Evolutionary conservation across 2,329 filamentous ascomycete genomes (phyloP), one percentile per base, ranked within the genome.

Genomic region (Aureobasidium lini): DNA sequence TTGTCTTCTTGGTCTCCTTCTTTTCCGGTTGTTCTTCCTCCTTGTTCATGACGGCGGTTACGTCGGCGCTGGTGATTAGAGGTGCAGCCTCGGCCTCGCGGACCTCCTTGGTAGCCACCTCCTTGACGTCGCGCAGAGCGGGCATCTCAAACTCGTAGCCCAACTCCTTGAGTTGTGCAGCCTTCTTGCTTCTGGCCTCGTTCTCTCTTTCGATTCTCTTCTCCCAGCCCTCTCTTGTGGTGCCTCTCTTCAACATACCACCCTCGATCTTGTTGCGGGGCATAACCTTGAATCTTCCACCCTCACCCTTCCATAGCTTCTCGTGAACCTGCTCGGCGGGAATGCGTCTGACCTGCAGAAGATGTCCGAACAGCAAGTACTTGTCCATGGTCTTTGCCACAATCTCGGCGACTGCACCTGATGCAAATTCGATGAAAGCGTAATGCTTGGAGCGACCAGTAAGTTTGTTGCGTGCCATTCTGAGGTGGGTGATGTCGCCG

Each of bases 351-450:
- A 92, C 93, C 75, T 95, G 93, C 66, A 99, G 80, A 63, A 97
- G 88, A 72, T 96, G 93, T 6, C 90, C 90, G 72, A 96, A 97
- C 70, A 99, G 82, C 40, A 97, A 84, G 75, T 99, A 99, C 76
- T 92, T 95, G 79, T 96, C 85, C 94, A 99, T 99, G 23, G 94
- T 96, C 76, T 91, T 89, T 52, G 90, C 87, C 32, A 95, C 93
- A 66, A 97, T 91, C 68, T 90, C 87, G 40, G 94, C 93, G n/a
- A 91, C 89, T 60, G 90, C 86, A 36, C 80, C 77, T 6, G 82
- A 84, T 2, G 76, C 76, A 69, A 99, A 99, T 75, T 99, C 90
- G 69, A 99, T 82, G 73, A 96, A 99, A 34, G 90, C 94, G 70
- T 88, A 95, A 79, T 97, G 94, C 79, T 94, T 95, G 72, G 88